Percentiles rank a stretch among this genome's conserved stretches.
Evolutionary conservation across 2,329 filamentous ascomycete genomes (phyloP).

Genomic region (Alternaria ventricosa): DNA sequence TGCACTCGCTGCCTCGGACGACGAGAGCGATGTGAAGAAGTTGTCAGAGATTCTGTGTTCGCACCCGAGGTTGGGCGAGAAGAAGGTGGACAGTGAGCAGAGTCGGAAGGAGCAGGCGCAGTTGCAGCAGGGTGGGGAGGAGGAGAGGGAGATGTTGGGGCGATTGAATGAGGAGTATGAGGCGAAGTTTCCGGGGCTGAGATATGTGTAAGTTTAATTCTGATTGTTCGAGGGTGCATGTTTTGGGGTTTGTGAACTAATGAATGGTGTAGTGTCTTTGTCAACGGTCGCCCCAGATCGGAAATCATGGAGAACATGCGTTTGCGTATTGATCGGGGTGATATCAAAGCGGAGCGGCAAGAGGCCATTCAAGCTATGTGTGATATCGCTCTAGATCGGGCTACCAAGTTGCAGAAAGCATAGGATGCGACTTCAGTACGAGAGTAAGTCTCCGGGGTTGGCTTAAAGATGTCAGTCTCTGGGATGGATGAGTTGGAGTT

Average conservation of each 20-base stretch:
- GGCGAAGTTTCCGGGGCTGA: conserved; percentile 76
- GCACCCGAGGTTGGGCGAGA: conserved; percentile 83
- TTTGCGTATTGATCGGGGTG: conserved; percentile 70
- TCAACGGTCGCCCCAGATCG: conserved; percentile 77
- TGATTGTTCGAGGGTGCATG: no score
- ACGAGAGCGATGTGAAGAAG: conserved; percentile 59
- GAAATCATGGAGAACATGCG: conserved; percentile 85
- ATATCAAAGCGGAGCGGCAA: conserved; percentile 70
- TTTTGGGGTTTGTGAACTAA: neutral
- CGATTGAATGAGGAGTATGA: conserved; percentile 81
- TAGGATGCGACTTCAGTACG: neutral
- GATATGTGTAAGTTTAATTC: conserved; percentile 69
- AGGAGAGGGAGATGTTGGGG: conserved; percentile 64
- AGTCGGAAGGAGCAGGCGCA: conserved; percentile 83
- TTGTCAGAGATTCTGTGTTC: conserved; percentile 78
- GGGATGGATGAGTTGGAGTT: neutral
- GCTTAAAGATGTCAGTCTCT: neutral
- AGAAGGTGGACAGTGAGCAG: conserved; percentile 80
- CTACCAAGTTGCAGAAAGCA: conserved; percentile 59
- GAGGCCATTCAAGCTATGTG: conserved; percentile 88
- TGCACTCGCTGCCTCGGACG: conserved; percentile 32
- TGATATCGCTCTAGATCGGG: conserved; percentile 84
- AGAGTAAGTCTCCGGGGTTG: neutral
- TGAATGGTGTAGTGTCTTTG: conserved; percentile 66
- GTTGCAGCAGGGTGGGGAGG: conserved; percentile 60